phyloP scores from a whole-genome alignment of 2,329 filamentous ascomycete species.

The Botrytis paeoniae region DNA sequence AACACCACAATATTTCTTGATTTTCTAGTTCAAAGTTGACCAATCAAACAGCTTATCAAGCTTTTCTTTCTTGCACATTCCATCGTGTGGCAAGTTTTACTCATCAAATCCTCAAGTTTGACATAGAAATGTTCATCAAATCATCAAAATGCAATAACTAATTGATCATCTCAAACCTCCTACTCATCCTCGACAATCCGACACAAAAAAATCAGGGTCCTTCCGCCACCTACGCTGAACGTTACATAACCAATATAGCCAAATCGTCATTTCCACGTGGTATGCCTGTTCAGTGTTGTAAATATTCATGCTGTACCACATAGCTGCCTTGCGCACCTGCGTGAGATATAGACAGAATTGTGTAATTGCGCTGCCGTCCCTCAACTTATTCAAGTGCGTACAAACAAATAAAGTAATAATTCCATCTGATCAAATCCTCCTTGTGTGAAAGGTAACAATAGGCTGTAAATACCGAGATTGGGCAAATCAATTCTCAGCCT shows the following conservation, averaged over 20 bases:
- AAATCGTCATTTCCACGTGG: slow-evolving; percentile 20
- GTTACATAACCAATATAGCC: neutral
- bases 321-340: neutral
- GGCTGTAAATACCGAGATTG: neutral
- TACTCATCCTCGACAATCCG: neutral
- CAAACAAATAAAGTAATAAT: neutral
- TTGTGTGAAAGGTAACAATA: neutral
- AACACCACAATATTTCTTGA: neutral
- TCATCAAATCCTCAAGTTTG: neutral
- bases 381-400: neutral
- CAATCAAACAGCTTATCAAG: neutral
- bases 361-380: neutral
- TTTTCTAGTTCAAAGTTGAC: neutral
- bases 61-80: neutral
- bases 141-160: neutral
- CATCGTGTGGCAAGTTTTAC: neutral
- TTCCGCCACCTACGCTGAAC: slow-evolving; percentile 7
- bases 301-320: neutral
- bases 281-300: slow-evolving; percentile 6
- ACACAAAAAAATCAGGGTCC: neutral
- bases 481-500: neutral
- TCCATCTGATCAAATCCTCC: neutral
- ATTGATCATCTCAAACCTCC: neutral
- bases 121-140: neutral
- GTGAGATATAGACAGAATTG: neutral